Conservation (phyloP, 208 protist genomes). For the Angomonas ambiguus region DNA sequence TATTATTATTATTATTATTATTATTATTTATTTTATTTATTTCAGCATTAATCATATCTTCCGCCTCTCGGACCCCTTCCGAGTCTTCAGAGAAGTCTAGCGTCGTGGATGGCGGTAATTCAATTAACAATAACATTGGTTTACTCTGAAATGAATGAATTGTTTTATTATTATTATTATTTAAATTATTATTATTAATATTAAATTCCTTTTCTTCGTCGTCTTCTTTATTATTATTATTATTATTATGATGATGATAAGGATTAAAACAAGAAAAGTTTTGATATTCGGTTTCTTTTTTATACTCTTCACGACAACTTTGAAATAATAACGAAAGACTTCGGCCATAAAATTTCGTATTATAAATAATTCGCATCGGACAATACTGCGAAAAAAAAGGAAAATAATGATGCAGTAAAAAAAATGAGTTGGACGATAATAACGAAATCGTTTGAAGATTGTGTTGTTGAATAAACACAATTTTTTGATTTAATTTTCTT, state of each 20-base stretch:
- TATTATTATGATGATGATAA: neutral
- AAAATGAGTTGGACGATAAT: neutral
- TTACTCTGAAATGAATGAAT: neutral
- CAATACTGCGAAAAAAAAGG: slow-evolving; percentile 10
- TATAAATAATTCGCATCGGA: slow-evolving; percentile 8
- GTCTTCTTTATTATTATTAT: no score
- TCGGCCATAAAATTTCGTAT: neutral
- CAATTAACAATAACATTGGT: neutral
- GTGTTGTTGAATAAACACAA: neutral
- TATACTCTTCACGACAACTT: neutral
- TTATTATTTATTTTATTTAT: no score
- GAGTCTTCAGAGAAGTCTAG: neutral
- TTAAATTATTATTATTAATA: no score
- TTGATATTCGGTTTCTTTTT: neutral
- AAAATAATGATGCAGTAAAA: neutral
- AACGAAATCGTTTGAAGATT: neutral
- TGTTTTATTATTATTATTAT: no score
- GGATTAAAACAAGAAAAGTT: neutral
- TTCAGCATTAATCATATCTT: neutral
- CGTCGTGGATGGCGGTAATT: neutral
- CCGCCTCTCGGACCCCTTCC: neutral
- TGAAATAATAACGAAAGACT: neutral
- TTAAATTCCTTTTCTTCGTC: no score
- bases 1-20: slow-evolving; percentile 7
- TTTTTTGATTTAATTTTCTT: slow-evolving; percentile 9